A percentile compares a stretch with the other conserved stretches of the same genome.
phyloP scores from a whole-genome alignment of 805 yeast species.

The Kazachstania bromeliacearum region DNA sequence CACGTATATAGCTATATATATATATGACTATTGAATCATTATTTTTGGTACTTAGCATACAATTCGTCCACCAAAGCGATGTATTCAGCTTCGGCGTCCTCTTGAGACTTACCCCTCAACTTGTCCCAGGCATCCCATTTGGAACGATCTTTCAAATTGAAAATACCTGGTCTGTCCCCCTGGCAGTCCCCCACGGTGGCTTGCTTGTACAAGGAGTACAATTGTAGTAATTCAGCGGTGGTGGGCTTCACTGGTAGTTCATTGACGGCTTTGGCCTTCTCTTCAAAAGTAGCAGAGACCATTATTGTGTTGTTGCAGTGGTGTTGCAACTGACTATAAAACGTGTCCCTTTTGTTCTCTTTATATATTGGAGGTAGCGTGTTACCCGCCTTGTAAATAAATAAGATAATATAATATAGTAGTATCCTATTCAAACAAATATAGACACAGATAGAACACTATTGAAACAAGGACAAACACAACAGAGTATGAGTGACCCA shows the following conservation, averaged over 20 bases:
- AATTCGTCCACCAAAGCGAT: slow-evolving; percentile 59
- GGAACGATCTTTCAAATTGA: slow-evolving; percentile 90
- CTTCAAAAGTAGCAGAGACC: slow-evolving; percentile 30
- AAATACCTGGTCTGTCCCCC: slow-evolving; percentile 80
- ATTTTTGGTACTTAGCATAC: slow-evolving; percentile 33
- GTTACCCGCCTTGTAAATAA: too few species aligned
- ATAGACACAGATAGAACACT: too few species aligned
- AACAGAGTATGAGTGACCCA: background rate
- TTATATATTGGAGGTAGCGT: too few species aligned
- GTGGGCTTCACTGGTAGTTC: slow-evolving; percentile 65
- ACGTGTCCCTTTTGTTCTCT: too few species aligned
- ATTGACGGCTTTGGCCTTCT: slow-evolving; percentile 70
- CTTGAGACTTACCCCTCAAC: slow-evolving; percentile 75
- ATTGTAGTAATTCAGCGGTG: slow-evolving; percentile 76
- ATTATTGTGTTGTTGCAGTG: slow-evolving; percentile 8
- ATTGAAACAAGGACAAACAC: background rate
- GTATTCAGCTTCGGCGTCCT: slow-evolving; percentile 81
- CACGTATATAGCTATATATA: slow-evolving; percentile 5
- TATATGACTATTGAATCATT: background rate
- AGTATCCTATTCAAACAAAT: too few species aligned
- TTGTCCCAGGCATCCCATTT: slow-evolving; percentile 97
- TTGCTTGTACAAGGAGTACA: slow-evolving; percentile 93
- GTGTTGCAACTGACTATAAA: too few species aligned
- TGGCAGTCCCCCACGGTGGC: slow-evolving; percentile 86
- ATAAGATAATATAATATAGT: too few species aligned